Percentiles rank a stretch among this genome's conserved stretches.
These are phyloP conservation scores for Fraxinus anomala DNA, from an alignment of 257 asterid genomes.

Conservation along the genomic window DNA sequence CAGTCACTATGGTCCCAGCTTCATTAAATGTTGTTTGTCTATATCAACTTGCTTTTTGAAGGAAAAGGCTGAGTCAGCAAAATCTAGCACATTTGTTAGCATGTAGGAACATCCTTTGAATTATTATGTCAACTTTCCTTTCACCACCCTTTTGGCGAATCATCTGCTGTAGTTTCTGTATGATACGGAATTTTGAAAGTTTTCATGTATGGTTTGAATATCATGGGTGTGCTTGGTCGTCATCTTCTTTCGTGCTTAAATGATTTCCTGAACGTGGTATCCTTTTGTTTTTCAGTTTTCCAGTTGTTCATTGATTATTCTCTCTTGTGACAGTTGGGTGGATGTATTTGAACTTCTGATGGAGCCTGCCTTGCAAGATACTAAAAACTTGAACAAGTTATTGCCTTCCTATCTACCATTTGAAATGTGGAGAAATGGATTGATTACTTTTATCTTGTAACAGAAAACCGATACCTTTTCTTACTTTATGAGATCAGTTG, in stretches of 20 bases:
- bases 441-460: background rate
- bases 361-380: constrained; percentile 19
- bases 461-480: background rate
- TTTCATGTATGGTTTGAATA: too few relatives aligned
- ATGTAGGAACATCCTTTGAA: too few relatives aligned
- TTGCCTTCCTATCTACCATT: constrained; percentile 1
- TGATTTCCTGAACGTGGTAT: background rate
- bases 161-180: background rate
- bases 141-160: too few relatives aligned
- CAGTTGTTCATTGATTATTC: constrained; percentile 12
- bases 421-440: background rate
- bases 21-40: too few relatives aligned
- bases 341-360: constrained; percentile 50
- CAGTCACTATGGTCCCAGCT: too few relatives aligned
- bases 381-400: constrained; percentile 18
- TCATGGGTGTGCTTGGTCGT: background rate
- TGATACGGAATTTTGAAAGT: background rate
- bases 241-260: too few relatives aligned
- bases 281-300: background rate
- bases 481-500: background rate
- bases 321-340: constrained; percentile 75
- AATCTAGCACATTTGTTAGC: too few relatives aligned
- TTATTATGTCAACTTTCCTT: too few relatives aligned
- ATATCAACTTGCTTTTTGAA: too few relatives aligned
- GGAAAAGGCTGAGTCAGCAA: too few relatives aligned